These are phyloP conservation scores for Gloeopeniophorella convolvens DNA, from an alignment of 768 basidiomycete species.

Conservation along the genomic window DNA sequence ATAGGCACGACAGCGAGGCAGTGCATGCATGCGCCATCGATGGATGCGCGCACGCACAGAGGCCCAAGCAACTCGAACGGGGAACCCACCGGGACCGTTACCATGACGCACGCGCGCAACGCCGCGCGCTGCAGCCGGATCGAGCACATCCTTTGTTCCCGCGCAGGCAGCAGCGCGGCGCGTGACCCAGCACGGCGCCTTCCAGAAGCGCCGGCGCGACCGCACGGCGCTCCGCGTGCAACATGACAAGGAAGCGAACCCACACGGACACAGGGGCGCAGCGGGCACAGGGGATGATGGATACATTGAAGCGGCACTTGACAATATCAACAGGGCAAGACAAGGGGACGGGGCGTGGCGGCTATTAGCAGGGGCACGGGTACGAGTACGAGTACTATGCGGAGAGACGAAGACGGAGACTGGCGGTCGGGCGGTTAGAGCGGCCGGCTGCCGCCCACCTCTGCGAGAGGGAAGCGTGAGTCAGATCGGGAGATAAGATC, in stretches of 20 bases:
- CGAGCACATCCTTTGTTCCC: too few species aligned
- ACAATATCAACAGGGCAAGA: constrained; percentile 16
- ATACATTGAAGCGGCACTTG: constrained; percentile 17
- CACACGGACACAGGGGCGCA: background rate
- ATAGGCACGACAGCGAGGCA: too few species aligned
- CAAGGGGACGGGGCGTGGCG: constrained; percentile 1
- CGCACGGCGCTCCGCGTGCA: background rate
- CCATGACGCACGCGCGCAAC: too few species aligned
- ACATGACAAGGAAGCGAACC: background rate
- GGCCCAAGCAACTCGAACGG: too few species aligned
- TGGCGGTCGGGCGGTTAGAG: constrained; percentile 15
- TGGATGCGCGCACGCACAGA: too few species aligned
- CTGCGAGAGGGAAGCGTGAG: constrained; percentile 2
- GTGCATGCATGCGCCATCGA: too few species aligned
- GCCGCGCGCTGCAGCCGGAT: too few species aligned
- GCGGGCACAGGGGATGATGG: constrained; percentile 6
- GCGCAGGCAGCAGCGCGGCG: too few species aligned
- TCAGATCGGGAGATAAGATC: constrained; percentile 7
- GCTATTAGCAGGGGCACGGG: constrained; percentile 7
- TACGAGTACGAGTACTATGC: constrained; percentile 14
- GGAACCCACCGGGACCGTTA: too few species aligned
- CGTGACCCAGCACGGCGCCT: too few species aligned
- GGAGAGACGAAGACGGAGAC: background rate
- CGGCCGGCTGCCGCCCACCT: constrained; percentile 72
- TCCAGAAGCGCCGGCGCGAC: too few species aligned